Conservation (phyloP, 345 rosid genomes). For the Aegle marmelos region DNA sequence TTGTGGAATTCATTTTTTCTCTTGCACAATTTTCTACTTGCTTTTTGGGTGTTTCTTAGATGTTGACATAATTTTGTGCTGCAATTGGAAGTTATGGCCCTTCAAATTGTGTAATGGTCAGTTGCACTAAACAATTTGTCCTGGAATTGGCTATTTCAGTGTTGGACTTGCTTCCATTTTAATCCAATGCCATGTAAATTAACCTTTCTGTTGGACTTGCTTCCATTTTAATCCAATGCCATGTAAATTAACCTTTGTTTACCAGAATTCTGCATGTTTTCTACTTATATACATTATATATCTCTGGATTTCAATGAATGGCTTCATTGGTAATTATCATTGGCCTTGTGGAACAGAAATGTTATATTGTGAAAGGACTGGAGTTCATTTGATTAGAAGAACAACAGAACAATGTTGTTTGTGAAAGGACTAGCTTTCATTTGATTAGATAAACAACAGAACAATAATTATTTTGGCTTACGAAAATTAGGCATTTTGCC, state of each 20-base stretch:
- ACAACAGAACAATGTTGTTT: not conserved
- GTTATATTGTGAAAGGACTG: not conserved
- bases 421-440: not conserved
- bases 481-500: not conserved
- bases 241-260: not conserved
- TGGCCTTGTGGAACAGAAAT: not conserved
- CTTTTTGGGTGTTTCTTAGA: not conserved
- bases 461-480: not conserved
- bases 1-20: slow-evolving; percentile 1
- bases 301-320: not conserved
- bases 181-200: not conserved
- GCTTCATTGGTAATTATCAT: not conserved
- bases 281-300: too few relatives aligned
- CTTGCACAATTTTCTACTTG: not conserved
- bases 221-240: not conserved
- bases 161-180: not conserved
- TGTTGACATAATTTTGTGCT: not conserved
- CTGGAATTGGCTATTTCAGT: not conserved
- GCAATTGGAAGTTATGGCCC: not conserved
- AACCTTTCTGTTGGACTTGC: not conserved
- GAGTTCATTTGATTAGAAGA: not conserved
- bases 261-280: not conserved
- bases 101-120: slow-evolving; percentile 5
- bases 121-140: not conserved
- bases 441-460: not conserved